Base-by-base conservation (phyloP, 352 stramenopile genomes). In the Globisporangium acanthophoron region DNA sequence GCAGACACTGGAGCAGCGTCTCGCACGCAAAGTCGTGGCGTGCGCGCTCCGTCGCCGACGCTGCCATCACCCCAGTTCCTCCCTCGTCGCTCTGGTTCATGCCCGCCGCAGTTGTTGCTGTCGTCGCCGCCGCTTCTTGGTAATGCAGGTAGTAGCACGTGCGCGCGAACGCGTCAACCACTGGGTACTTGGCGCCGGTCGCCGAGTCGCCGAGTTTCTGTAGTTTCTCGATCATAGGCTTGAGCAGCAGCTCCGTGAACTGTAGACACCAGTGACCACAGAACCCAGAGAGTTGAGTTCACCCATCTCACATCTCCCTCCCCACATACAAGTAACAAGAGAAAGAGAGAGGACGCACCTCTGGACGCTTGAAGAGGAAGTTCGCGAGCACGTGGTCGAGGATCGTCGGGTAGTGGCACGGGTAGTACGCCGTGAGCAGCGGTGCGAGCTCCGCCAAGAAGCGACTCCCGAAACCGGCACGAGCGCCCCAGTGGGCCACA, bases 401-500 rank as follows among this genome's bases (percentile, higher is more conserved):
- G 54, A 95, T 69, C 29, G 82, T 92, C 20, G 86, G 66, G 57
- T 95, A 89, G 47, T 67, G 76, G 58, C 82, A 94, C 45, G 86
- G 86, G 59, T 93, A 95, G 54, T 92, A 93, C 13, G 80, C 80
- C 11, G 78, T 83, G 40, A 95, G 69, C 41, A 92, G 62, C 44
- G 76, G 87, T 37, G 70, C 81, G 37, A 90, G 58, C 58, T 94
- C 85, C 21, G 81, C 66, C 8, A 90, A 33, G 54, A 95, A 95
- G 43, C 73, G 75, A 43, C 66, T 63, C 1, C 75, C 82, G 55
- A 94, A 92, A 31, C 80, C 78, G 5, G 82, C 70, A 20, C 76
- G 70, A 40, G 64, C 67, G 52, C 83, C 76, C 86, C 86, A 95
- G 41, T 92, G 87, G 13, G 69, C 66, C 1, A 91, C 79, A 54